Evolutionary conservation across 805 yeast species (phyloP).

Genomic region (Metschnikowia santaceciliae): DNA sequence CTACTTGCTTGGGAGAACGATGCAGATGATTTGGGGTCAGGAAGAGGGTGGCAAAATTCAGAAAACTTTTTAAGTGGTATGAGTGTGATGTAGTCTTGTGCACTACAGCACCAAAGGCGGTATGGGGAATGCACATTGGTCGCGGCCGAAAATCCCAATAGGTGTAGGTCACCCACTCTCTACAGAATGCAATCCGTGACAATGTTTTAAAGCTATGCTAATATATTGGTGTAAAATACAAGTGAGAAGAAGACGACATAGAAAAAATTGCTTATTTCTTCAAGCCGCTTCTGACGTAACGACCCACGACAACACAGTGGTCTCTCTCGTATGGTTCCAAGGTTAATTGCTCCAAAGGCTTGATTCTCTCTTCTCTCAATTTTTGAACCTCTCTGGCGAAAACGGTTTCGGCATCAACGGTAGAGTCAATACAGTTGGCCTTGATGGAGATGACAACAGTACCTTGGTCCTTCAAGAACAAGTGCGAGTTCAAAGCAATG

Average conservation of each 20-base stretch:
- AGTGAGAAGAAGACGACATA: constrained; percentile 8
- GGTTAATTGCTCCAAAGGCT: constrained; percentile 97
- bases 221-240: constrained; percentile 13
- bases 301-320: constrained; percentile 98
- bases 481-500: constrained; percentile 95
- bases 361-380: constrained; percentile 96
- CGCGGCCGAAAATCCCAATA: background rate
- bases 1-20: background rate
- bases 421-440: constrained; percentile 99
- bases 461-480: constrained; percentile 97
- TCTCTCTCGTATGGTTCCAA: constrained; percentile 99
- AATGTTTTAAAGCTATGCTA: constrained; percentile 14
- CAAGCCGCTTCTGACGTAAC: constrained; percentile 87
- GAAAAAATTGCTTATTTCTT: constrained; percentile 33
- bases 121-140: background rate
- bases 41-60: background rate
- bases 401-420: constrained; percentile 98
- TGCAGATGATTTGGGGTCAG: background rate
- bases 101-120: background rate
- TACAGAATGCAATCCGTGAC: constrained; percentile 2
- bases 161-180: background rate
- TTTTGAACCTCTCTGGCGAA: constrained; percentile 99
- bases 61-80: background rate
- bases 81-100: background rate
- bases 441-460: constrained; percentile 98